Evolutionary conservation across 768 basidiomycete species (phyloP), one percentile per base, ranked within the genome.

Genomic region (Lactarius hatsudake): DNA sequence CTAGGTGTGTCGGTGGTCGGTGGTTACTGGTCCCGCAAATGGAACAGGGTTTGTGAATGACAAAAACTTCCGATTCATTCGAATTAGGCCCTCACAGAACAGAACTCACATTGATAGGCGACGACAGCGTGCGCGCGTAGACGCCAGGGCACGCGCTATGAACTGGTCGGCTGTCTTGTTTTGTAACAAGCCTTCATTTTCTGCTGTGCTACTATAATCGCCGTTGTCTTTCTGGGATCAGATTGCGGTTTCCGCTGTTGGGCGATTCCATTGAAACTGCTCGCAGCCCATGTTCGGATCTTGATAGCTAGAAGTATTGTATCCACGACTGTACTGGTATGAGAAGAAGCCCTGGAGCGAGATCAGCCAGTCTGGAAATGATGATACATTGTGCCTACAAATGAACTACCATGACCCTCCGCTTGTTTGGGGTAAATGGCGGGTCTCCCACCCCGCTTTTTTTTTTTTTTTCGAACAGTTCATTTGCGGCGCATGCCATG

Each of bases 141-240:
- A 55, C 54, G 54, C 30, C 30, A 56, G 32, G 17, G 17, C 28
- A 26, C 23, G 48, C 48, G 18, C 48, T 26, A 13, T 26, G n/a
- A 42, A 15, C 42, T 48, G 9, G n/a, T 48, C n/a, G 45, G 45
- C 4, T 17, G 3, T 48, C 45, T 10, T 23, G 10, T 48, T 23
- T 23, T 48, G 45, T 9, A 5, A 4, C 45, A 48, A n/a, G 23
- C 48, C 9, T 23, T 20, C 13, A 51, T 9, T 23, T 23, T 26
- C 12, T 26, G 23, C 48, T 13, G 23, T 3, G 48, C 48, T 13
- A 30, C 30, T 30, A 30, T 32, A 61, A 32, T 66, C 61, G 10
- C 65, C 65, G 61, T 66, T 58, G 55, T 66, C 60, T 48, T 62
- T 66, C 63, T 64, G 15, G 58, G 54, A 53, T 10, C 34, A 17